A percentile compares a stretch with the other conserved stretches of the same genome.
Evolutionary conservation across 495 filamentous ascomycete species (phyloP).

Genomic region (Poronia punctata): DNA sequence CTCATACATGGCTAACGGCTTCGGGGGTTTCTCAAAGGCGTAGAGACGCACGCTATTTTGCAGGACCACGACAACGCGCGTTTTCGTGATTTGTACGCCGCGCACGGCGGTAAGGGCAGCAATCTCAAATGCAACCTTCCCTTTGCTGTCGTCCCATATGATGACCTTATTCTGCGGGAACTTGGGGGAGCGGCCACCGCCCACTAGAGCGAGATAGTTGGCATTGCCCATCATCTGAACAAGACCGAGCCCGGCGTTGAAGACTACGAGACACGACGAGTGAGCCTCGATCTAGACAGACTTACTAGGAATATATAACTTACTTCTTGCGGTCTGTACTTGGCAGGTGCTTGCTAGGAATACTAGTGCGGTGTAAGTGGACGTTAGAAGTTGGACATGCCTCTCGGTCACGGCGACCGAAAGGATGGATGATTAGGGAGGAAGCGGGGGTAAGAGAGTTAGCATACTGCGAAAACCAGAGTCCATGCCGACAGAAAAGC

Average conservation of each 20-base stretch:
- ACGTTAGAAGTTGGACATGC: slow-evolving; percentile 9
- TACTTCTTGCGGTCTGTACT: slow-evolving; percentile 52
- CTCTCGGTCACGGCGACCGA: no score
- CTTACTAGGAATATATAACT: neutral
- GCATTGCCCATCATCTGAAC: slow-evolving; percentile 84
- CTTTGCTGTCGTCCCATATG: slow-evolving; percentile 85
- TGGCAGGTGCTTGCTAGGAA: slow-evolving; percentile 73
- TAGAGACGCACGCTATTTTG: slow-evolving; percentile 79
- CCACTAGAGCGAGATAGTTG: slow-evolving; percentile 84
- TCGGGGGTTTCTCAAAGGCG: slow-evolving; percentile 66
- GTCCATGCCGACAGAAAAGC: slow-evolving; percentile 84
- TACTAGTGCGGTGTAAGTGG: slow-evolving; percentile 41
- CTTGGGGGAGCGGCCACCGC: slow-evolving; percentile 80
- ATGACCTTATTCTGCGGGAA: slow-evolving; percentile 87
- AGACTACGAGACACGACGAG: slow-evolving; percentile 45
- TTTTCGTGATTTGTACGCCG: slow-evolving; percentile 68
- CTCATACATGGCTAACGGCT: slow-evolving; percentile 68
- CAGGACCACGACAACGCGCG: slow-evolving; percentile 73
- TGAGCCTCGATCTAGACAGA: neutral
- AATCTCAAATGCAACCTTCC: slow-evolving; percentile 59
- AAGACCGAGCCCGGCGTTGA: slow-evolving; percentile 76
- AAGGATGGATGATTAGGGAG: neutral
- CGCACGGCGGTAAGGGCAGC: slow-evolving; percentile 56
- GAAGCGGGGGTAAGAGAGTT: slow-evolving; percentile 2
- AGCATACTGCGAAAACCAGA: slow-evolving; percentile 76